phyloP scores from a whole-genome alignment of 2,329 filamentous ascomycete species.

The Ceratocystis huliohia region DNA sequence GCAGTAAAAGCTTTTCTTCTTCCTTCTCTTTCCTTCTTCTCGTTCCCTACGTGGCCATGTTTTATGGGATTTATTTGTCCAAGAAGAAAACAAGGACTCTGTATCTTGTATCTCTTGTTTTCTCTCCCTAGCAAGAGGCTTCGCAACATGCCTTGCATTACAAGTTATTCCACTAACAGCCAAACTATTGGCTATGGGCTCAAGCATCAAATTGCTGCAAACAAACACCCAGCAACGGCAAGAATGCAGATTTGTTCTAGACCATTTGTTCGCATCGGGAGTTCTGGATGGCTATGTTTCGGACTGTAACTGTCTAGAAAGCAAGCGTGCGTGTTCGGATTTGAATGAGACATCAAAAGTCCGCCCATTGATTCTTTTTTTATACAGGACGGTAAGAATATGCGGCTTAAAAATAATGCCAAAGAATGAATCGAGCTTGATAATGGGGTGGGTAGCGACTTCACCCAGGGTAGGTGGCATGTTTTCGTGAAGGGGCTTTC shows the following conservation, averaged over 20 bases:
- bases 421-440: no score
- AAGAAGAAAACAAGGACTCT: no score
- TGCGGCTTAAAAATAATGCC: background rate
- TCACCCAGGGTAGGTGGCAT: no score
- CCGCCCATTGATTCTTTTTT: background rate
- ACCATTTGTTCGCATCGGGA: constrained; percentile 1
- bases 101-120: background rate
- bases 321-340: background rate
- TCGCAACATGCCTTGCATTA: background rate
- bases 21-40: background rate
- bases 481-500: no score
- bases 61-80: background rate
- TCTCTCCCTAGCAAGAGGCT: background rate
- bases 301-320: background rate
- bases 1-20: no score
- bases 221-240: constrained; percentile 4
- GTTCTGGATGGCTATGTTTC: background rate
- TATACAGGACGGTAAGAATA: no score
- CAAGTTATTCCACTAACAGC: background rate
- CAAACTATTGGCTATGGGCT: background rate
- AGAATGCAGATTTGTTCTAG: constrained; percentile 7
- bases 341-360: background rate
- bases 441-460: no score
- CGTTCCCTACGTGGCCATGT: background rate
- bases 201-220: background rate